Evolutionary conservation across 2,329 filamentous ascomycete species (phyloP).

Genomic region (Neopestalotiopsis rosae): DNA sequence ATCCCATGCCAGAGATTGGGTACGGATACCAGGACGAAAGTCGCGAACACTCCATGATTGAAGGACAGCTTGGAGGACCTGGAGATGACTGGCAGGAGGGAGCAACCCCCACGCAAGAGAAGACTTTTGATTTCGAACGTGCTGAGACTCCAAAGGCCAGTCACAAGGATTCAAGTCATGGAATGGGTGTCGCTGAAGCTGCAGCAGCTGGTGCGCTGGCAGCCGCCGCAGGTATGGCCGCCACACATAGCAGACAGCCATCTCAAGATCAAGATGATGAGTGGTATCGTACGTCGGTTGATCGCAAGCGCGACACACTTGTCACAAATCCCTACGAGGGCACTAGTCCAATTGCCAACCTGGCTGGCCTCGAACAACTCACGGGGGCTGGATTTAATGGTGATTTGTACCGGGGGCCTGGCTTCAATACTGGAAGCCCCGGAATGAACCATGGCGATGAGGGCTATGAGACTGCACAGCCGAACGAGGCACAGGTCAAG

Average conservation of each 20-base stretch:
- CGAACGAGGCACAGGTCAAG: slow-evolving; percentile 57
- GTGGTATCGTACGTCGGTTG: slow-evolving; percentile 66
- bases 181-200: slow-evolving; percentile 48
- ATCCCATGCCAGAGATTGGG: slow-evolving; percentile 80
- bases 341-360: slow-evolving; percentile 64
- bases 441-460: slow-evolving; percentile 75
- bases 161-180: slow-evolving; percentile 42
- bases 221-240: slow-evolving; percentile 52
- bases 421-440: slow-evolving; percentile 62
- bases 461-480: slow-evolving; percentile 84
- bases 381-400: slow-evolving; percentile 41
- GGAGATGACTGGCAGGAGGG: slow-evolving; percentile 38
- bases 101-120: slow-evolving; percentile 39
- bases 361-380: slow-evolving; percentile 56
- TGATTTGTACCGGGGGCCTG: slow-evolving; percentile 43
- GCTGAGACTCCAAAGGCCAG: slow-evolving; percentile 34
- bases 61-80: slow-evolving; percentile 70
- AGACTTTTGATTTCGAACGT: slow-evolving; percentile 34
- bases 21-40: slow-evolving; percentile 59
- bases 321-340: slow-evolving; percentile 72
- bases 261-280: slow-evolving; percentile 68
- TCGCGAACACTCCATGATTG: slow-evolving; percentile 77
- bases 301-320: slow-evolving; percentile 69
- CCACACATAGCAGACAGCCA: slow-evolving; percentile 55
- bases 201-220: slow-evolving; percentile 61